These are phyloP conservation scores for Lophiotrema nucula DNA, from an alignment of 495 filamentous ascomycete species.

Conservation along the genomic window DNA sequence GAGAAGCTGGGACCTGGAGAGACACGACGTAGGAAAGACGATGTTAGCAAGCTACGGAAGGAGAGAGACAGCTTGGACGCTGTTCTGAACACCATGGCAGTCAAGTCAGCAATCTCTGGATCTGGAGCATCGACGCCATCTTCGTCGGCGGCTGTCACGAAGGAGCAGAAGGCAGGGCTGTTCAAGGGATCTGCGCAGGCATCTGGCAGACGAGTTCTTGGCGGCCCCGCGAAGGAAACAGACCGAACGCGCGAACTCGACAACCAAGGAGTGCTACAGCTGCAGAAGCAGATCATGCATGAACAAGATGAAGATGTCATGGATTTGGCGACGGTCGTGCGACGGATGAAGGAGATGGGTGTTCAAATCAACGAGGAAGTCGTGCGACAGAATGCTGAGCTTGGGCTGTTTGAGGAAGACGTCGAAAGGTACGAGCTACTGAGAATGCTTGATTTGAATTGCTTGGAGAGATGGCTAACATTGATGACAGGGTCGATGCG, in stretches of 20 bases:
- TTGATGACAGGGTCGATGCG: conserved; percentile 54
- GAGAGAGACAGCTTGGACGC: conserved; percentile 86
- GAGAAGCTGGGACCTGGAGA: conserved; percentile 77
- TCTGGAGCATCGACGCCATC: conserved; percentile 8
- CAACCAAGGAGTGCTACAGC: conserved; percentile 81
- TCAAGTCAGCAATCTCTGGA: conserved; percentile 43
- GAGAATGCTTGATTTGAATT: background rate
- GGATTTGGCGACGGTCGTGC: conserved; percentile 71
- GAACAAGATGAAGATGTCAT: conserved; percentile 83
- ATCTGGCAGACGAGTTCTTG: conserved; percentile 67
- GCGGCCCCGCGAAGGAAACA: conserved; percentile 71
- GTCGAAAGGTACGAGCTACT: conserved; percentile 56
- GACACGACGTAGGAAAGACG: conserved; percentile 72
- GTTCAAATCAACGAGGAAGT: conserved; percentile 82
- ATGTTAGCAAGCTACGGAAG: conserved; percentile 72
- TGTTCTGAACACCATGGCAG: conserved; percentile 69
- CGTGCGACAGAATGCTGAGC: conserved; percentile 76
- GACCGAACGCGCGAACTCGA: conserved; percentile 84
- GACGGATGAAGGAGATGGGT: conserved; percentile 82
- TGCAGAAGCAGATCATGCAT: conserved; percentile 79
- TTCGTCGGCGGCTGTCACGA: conserved; percentile 37
- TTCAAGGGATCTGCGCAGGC: conserved; percentile 39
- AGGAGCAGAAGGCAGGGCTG: conserved; percentile 52
- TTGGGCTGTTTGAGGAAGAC: conserved; percentile 74
- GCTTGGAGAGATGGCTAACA: conserved; percentile 29